Evolutionary conservation across 1,284 basidiomycete species (phyloP).

Genomic region (Boletus mariae): DNA sequence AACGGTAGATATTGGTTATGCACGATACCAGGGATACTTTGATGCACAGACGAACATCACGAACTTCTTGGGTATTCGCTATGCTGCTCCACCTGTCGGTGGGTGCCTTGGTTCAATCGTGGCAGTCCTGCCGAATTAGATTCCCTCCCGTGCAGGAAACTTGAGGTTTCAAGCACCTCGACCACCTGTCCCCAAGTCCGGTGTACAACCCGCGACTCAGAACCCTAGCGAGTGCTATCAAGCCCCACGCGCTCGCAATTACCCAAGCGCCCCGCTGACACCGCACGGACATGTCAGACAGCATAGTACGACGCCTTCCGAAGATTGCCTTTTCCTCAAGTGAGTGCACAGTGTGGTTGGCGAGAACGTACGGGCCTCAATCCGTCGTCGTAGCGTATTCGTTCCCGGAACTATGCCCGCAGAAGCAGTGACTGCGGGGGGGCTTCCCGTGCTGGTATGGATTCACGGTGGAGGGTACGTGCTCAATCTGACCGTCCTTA

Average conservation of each 20-base stretch:
- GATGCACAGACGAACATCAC: constrained; percentile 11
- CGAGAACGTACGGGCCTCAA: neutral
- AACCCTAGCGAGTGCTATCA: constrained; percentile 17
- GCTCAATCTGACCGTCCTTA: neutral
- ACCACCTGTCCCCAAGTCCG: neutral
- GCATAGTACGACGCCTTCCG: neutral
- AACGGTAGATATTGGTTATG: constrained; percentile 16
- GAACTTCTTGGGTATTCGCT: constrained; percentile 14
- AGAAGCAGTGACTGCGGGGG: neutral
- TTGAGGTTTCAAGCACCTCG: constrained; percentile 20
- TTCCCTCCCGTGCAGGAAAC: neutral
- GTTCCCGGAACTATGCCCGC: neutral
- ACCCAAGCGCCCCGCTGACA: constrained; percentile 6
- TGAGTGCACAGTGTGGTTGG: neutral
- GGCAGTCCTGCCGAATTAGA: no score
- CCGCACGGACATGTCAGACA: neutral
- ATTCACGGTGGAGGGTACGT: neutral
- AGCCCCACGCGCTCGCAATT: neutral
- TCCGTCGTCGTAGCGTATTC: neutral
- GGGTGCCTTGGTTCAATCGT: neutral
- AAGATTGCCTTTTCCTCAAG: neutral
- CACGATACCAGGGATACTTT: constrained; percentile 13
- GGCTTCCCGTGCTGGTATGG: neutral
- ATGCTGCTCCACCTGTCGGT: constrained; percentile 19
- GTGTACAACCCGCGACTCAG: constrained; percentile 14